Percentiles rank a stretch among this genome's conserved stretches.
These are phyloP conservation scores for Pterulicium gracile DNA, from an alignment of 1,284 basidiomycete species.

Conservation along the genomic window DNA sequence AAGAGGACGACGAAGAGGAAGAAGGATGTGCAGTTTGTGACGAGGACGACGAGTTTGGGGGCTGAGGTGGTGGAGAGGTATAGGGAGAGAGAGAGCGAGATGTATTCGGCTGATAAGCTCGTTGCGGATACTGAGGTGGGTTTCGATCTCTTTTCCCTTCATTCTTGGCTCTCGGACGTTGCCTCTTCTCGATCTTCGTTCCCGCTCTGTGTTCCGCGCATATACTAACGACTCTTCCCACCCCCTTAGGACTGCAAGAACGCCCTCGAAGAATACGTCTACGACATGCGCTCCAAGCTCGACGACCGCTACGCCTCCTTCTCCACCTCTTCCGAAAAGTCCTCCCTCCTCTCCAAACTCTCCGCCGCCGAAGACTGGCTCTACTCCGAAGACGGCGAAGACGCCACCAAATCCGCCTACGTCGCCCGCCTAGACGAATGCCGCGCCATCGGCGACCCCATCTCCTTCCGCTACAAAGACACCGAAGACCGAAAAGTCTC, in stretches of 20 bases:
- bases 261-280: slow-evolving; percentile 94
- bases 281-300: slow-evolving; percentile 86
- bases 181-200: no score
- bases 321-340: slow-evolving; percentile 68
- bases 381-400: slow-evolving; percentile 91
- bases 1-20: slow-evolving; percentile 79
- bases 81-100: slow-evolving; percentile 75
- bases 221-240: not conserved
- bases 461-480: slow-evolving; percentile 75
- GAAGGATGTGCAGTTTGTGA: slow-evolving; percentile 66
- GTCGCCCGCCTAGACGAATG: slow-evolving; percentile 69
- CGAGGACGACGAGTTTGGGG: slow-evolving; percentile 55
- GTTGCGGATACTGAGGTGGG: slow-evolving; percentile 88
- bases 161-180: slow-evolving; percentile 1
- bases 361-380: slow-evolving; percentile 88
- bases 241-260: slow-evolving; percentile 80
- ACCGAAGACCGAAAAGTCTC: slow-evolving; percentile 67
- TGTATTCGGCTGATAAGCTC: slow-evolving; percentile 86
- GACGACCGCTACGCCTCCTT: slow-evolving; percentile 76
- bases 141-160: slow-evolving; percentile 11
- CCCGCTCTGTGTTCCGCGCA: slow-evolving; percentile 2
- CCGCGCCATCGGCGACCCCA: slow-evolving; percentile 77
- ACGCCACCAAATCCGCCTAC: slow-evolving; percentile 87
- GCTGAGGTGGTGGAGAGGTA: slow-evolving; percentile 48
- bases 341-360: slow-evolving; percentile 57